phyloP scores from a whole-genome alignment of 345 rosid species.

The Conringia planisiliqua region DNA sequence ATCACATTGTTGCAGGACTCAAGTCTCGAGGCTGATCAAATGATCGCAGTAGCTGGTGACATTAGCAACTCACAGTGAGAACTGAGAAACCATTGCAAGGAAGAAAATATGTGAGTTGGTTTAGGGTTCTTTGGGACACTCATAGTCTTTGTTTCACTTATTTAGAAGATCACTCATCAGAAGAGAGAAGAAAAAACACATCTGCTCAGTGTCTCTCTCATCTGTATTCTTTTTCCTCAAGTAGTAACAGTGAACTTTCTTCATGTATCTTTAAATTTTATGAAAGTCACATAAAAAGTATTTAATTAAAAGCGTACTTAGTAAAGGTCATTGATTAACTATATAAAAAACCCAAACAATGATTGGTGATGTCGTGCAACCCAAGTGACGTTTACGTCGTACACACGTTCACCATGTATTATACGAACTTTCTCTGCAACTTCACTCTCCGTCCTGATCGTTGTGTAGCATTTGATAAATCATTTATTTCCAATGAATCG shows the following conservation, averaged over 20 bases:
- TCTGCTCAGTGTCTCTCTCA: neutral
- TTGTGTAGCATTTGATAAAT: neutral
- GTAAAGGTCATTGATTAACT: neutral
- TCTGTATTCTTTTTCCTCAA: neutral
- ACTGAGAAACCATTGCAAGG: slow-evolving; percentile 10
- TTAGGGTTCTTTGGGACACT: neutral
- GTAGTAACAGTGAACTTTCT: neutral
- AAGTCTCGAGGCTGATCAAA: slow-evolving; percentile 39
- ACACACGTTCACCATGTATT: slow-evolving; percentile 28
- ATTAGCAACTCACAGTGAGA: slow-evolving; percentile 34
- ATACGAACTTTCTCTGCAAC: slow-evolving; percentile 16
- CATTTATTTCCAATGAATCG: neutral
- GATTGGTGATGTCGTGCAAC: slow-evolving; percentile 31
- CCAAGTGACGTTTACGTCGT: slow-evolving; percentile 25
- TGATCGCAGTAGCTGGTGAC: slow-evolving; percentile 31
- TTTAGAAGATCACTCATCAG: neutral
- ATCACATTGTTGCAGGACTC: slow-evolving; percentile 35
- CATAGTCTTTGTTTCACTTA: slow-evolving; percentile 11
- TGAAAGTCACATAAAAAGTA: neutral
- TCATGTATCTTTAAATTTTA: neutral
- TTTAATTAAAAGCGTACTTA: neutral
- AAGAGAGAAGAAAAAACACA: neutral
- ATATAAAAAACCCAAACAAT: neutral
- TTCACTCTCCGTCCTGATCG: neutral
- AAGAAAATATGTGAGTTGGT: neutral